phyloP scores from a whole-genome alignment of 2,329 filamentous ascomycete species.

The Zasmidium angulare region DNA sequence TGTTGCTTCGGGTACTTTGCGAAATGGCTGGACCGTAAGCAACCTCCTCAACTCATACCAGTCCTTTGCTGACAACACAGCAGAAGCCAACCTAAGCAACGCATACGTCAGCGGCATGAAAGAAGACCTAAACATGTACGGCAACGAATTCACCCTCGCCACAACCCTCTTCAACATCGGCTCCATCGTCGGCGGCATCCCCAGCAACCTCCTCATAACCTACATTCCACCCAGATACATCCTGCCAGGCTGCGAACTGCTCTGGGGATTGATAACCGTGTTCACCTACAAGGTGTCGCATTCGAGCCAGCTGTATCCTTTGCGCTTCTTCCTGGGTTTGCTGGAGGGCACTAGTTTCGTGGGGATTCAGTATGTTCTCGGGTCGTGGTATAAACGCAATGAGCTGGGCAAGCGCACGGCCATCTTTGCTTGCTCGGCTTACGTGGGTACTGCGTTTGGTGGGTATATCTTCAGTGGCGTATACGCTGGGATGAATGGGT shows the following conservation, averaged over 20 bases:
- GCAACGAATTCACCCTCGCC: conserved; percentile 58
- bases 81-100: conserved; percentile 42
- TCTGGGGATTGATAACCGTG: conserved; percentile 52
- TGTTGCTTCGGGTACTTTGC: conserved; percentile 20
- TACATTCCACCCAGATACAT: conserved; percentile 49
- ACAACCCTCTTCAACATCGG: conserved; percentile 60
- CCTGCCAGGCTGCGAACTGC: conserved; percentile 51
- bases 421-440: conserved; percentile 52
- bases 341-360: conserved; percentile 54
- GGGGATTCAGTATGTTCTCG: conserved; percentile 54
- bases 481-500: conserved; percentile 48
- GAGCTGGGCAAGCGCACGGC: conserved; percentile 54
- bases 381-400: conserved; percentile 52
- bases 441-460: conserved; percentile 48
- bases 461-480: conserved; percentile 58
- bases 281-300: conserved; percentile 42
- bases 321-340: conserved; percentile 53
- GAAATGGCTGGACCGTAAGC: conserved; percentile 19
- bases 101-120: conserved; percentile 53
- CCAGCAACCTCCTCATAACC: conserved; percentile 46
- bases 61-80: background rate
- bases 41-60: too few species aligned
- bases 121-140: conserved; percentile 53
- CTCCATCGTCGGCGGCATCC: conserved; percentile 41
- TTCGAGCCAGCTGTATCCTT: conserved; percentile 46